Conservation (phyloP, 345 rosid genomes). For the Adansonia digitata region DNA sequence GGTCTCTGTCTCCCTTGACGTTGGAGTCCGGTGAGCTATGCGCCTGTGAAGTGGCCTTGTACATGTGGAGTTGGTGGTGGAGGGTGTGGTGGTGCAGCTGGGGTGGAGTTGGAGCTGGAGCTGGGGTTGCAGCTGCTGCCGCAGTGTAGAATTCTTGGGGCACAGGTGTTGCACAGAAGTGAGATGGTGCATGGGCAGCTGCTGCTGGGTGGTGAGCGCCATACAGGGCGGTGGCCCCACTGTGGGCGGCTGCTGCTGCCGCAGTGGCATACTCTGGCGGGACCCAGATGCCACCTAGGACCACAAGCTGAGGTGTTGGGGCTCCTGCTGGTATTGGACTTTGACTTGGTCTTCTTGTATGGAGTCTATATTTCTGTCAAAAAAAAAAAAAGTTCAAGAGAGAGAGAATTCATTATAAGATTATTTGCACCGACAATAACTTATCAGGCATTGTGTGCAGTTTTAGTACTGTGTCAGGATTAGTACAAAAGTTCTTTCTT, state of each 20-base stretch:
- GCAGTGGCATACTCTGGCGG: slow-evolving; percentile 83
- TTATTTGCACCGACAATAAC: not conserved
- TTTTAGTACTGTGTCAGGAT: slow-evolving; percentile 14
- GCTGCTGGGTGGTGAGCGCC: slow-evolving; percentile 52
- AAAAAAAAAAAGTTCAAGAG: not conserved
- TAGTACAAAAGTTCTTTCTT: slow-evolving; percentile 21
- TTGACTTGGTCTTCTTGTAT: slow-evolving; percentile 90
- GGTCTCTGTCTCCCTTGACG: slow-evolving; percentile 40
- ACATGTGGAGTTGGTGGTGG: slow-evolving; percentile 59
- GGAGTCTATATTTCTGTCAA: slow-evolving; percentile 86
- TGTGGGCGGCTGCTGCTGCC: no score
- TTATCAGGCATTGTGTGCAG: slow-evolving; percentile 9
- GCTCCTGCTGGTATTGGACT: slow-evolving; percentile 73
- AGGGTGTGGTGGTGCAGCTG: slow-evolving; percentile 40
- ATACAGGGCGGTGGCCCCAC: slow-evolving; percentile 48
- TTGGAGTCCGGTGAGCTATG: slow-evolving; percentile 55
- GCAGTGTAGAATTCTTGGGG: slow-evolving; percentile 63
- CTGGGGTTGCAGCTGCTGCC: slow-evolving; percentile 15
- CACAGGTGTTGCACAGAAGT: slow-evolving; percentile 49
- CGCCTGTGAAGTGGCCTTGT: slow-evolving; percentile 36
- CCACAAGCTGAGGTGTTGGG: slow-evolving; percentile 63
- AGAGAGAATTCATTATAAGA: not conserved
- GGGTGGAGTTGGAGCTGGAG: slow-evolving; percentile 19
- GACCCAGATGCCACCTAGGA: slow-evolving; percentile 91
- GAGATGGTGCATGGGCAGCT: slow-evolving; percentile 38